These are phyloP conservation scores for Tremella yokohamensis DNA, from an alignment of 768 basidiomycete species.

Conservation along the genomic window DNA sequence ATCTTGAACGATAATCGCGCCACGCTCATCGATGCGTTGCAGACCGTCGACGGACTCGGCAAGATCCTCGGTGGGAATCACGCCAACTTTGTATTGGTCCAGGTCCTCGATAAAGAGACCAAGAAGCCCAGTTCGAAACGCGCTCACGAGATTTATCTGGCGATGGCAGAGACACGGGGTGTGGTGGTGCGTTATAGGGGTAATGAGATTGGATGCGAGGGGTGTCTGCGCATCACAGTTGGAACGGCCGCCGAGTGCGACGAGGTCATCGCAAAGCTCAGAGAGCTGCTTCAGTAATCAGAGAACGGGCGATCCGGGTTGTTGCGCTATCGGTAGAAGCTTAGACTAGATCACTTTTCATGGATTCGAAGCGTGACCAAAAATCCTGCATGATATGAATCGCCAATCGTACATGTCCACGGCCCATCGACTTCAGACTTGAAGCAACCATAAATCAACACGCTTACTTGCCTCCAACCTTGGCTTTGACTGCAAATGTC, in stretches of 20 bases:
- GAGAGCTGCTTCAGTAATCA: slow-evolving; percentile 21
- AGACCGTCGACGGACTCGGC: slow-evolving; percentile 56
- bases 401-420: too few species aligned
- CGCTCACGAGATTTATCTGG: slow-evolving; percentile 66
- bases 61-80: slow-evolving; percentile 71
- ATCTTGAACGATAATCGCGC: slow-evolving; percentile 62
- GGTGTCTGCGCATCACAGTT: slow-evolving; percentile 82
- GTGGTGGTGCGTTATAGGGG: slow-evolving; percentile 92
- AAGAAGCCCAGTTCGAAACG: slow-evolving; percentile 53
- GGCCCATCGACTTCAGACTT: too few species aligned
- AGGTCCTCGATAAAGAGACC: slow-evolving; percentile 59
- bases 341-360: too few species aligned
- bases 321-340: too few species aligned
- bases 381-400: too few species aligned
- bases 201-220: slow-evolving; percentile 75
- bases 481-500: slow-evolving; percentile 18
- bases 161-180: slow-evolving; percentile 75
- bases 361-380: too few species aligned
- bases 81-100: slow-evolving; percentile 86
- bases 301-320: too few species aligned
- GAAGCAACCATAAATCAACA: too few species aligned
- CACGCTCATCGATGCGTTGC: slow-evolving; percentile 58
- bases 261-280: slow-evolving; percentile 54
- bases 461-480: slow-evolving; percentile 11
- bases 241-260: slow-evolving; percentile 78